A percentile compares a stretch with the other conserved stretches of the same genome.
These are phyloP conservation scores for Quercus lobata DNA, from an alignment of 331 rosid species.

Conservation along the genomic window DNA sequence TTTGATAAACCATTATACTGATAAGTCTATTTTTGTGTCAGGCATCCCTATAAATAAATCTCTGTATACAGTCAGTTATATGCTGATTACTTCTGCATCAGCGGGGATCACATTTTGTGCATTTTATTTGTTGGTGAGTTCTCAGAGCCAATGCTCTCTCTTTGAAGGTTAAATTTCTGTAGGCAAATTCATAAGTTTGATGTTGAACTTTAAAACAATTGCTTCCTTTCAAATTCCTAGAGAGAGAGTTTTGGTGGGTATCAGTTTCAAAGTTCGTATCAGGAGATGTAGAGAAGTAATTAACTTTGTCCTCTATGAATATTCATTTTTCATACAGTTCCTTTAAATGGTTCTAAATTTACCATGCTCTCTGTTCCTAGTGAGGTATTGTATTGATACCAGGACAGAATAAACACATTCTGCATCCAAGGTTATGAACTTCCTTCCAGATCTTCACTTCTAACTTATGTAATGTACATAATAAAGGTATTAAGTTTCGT, in stretches of 20 bases:
- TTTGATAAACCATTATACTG: slow-evolving; percentile 7
- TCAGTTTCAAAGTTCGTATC: background rate
- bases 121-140: slow-evolving; percentile 76
- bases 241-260: background rate
- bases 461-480: background rate
- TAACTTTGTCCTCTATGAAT: too few species aligned
- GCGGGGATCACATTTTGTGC: slow-evolving; percentile 74
- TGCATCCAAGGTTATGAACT: background rate
- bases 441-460: background rate
- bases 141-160: background rate
- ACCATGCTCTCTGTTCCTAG: too few species aligned
- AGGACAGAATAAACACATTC: too few species aligned
- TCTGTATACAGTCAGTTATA: slow-evolving; percentile 74
- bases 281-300: background rate
- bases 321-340: too few species aligned
- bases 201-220: background rate
- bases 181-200: background rate
- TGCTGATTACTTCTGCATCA: slow-evolving; percentile 70
- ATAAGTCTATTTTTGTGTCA: slow-evolving; percentile 27
- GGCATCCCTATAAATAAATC: slow-evolving; percentile 84
- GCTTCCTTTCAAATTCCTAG: background rate
- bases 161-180: slow-evolving; percentile 1
- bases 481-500: background rate
- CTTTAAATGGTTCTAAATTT: too few species aligned
- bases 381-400: too few species aligned